These are phyloP conservation scores for Tothia fuscella DNA, from an alignment of 2,329 filamentous ascomycete species.

Conservation along the genomic window DNA sequence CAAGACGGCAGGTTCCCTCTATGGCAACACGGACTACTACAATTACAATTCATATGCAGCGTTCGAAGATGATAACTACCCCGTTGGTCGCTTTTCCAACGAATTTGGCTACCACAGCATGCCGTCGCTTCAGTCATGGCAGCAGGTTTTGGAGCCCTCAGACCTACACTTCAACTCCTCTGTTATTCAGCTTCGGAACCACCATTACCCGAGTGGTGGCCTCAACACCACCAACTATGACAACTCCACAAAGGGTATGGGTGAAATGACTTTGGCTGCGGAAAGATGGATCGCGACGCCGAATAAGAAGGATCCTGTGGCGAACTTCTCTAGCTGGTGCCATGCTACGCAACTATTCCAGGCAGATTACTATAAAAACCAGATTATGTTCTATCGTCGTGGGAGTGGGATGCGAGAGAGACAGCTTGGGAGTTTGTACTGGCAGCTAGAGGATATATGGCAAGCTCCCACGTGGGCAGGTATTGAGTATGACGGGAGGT, in stretches of 20 bases:
- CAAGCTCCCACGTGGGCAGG: slow-evolving; percentile 52
- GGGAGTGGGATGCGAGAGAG: slow-evolving; percentile 46
- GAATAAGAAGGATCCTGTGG: slow-evolving; percentile 38
- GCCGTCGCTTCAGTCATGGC: slow-evolving; percentile 48
- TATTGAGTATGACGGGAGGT: slow-evolving; percentile 50
- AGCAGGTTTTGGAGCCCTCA: slow-evolving; percentile 36
- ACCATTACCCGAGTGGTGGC: slow-evolving; percentile 43
- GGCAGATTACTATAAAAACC: slow-evolving; percentile 47
- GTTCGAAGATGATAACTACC: slow-evolving; percentile 44
- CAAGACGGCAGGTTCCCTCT: slow-evolving; percentile 38
- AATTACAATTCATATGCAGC: slow-evolving; percentile 42
- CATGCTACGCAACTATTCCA: slow-evolving; percentile 53
- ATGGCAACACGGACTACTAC: slow-evolving; percentile 51
- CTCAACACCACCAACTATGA: slow-evolving; percentile 32
- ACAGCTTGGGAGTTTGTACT: slow-evolving; percentile 49
- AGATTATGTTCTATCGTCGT: slow-evolving; percentile 50
- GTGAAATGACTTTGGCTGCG: slow-evolving; percentile 47
- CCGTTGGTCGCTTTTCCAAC: slow-evolving; percentile 48
- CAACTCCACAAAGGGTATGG: slow-evolving; percentile 35
- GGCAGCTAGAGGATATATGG: slow-evolving; percentile 56
- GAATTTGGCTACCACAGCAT: slow-evolving; percentile 54
- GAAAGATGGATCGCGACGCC: slow-evolving; percentile 46
- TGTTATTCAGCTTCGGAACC: slow-evolving; percentile 44
- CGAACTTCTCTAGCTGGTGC: slow-evolving; percentile 51
- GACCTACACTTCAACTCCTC: slow-evolving; percentile 48